Evolutionary conservation across 257 asterid genomes (phyloP).

Genomic region (Penstemon eatonii): DNA sequence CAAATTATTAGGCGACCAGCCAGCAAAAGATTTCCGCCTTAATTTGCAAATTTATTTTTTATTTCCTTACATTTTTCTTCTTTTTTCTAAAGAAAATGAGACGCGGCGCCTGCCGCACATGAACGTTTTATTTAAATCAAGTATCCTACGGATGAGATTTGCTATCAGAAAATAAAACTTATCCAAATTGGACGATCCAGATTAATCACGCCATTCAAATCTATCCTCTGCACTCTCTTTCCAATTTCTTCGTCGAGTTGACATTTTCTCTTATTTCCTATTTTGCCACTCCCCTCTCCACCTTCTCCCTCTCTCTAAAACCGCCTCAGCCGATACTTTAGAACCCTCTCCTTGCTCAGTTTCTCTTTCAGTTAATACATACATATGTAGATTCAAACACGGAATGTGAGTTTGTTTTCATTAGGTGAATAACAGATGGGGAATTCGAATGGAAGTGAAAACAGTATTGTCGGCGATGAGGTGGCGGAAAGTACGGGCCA

Average conservation of each 20-base stretch:
- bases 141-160: no score
- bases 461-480: constrained; percentile 28
- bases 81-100: no score
- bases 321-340: no score
- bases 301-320: no score
- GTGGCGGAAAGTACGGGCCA: constrained; percentile 38
- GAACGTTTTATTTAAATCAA: no score
- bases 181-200: constrained; percentile 49
- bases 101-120: no score
- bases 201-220: constrained; percentile 40
- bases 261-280: constrained; percentile 26
- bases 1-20: no score
- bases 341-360: no score
- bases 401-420: neutral
- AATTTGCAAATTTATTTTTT: no score
- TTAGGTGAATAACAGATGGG: constrained; percentile 48
- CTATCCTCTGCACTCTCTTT: constrained; percentile 35
- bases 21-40: no score
- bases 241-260: constrained; percentile 5
- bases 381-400: neutral
- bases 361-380: neutral
- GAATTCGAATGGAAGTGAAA: constrained; percentile 67
- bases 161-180: constrained; percentile 30
- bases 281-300: constrained; percentile 6
- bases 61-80: no score